Evolutionary conservation across 768 basidiomycete species (phyloP), one percentile per base, ranked within the genome.

Genomic region (Candolleomyces eurysporus): DNA sequence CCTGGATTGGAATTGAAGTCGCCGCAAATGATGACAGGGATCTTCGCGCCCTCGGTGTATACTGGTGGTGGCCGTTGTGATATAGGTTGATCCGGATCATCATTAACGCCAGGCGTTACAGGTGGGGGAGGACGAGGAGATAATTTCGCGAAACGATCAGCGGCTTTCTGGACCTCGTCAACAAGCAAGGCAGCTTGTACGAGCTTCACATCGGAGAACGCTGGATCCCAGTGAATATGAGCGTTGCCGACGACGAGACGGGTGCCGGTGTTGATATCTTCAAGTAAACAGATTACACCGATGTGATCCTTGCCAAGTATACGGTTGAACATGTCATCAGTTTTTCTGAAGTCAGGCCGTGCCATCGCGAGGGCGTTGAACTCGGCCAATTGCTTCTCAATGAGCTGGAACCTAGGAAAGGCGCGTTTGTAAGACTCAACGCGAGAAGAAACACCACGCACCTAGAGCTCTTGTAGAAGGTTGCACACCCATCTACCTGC

Each of bases 241-340:
- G 87, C 85, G 72, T 98, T 98, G 43, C 90, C 90, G 57, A 98
- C 83, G 68, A 98, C 84, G 60, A 97, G 76, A 16, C 96, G 88
- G 13, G 94, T 88, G 46, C 95, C 95, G 0, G 95, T 92, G 45
- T 85, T 82, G 63, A 84, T 85, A 75, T 91, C 90, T 78, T 99
- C 97, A 69, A 98, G 81, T 32, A 94, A 82, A 67, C 87, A 87
- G 60, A 96, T 79, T 64, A 94, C 86, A 50, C 94, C 94, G 64
- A 98, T 92, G 69, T 98, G 87, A 74, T 98, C 96, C 72, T 94
- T 92, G 63, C 91, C 90, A 66, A 98, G 84, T 58, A 98, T 94
- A 36, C 97, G 94, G 71, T 98, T 98, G 84, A 98, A 98, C 95
- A 98, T 96, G 78, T 98, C 96, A 69, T 98, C 95, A 17, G 94